Base-by-base conservation (phyloP, 805 yeast species). In the Hanseniaspora meyeri region DNA sequence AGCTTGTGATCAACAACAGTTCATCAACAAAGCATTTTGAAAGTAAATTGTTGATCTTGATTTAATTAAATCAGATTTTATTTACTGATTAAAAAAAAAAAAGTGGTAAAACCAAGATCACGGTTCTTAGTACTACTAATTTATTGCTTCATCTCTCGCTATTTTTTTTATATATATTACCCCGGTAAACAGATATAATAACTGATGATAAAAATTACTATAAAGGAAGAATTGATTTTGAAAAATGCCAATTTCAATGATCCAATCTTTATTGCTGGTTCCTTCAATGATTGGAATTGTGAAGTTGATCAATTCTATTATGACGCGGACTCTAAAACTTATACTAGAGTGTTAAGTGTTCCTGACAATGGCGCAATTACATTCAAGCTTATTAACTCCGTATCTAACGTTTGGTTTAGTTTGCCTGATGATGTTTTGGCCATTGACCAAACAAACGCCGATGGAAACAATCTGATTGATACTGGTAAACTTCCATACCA, bases 221-320 rank as follows among this genome's bases (percentile, higher is more conserved):
- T 48, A 5, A 39, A 49, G 4, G 19, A 27, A 29, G 27, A 38
- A 9, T 16, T 27, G 14, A 37, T 49, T 3, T 42, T 39, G 14
- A 46, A 20, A 2, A n/a, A 34, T 19, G 39, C 49, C 7, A 17
- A 39, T 10, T 11, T 32, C 16, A 34, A 7, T 36, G 55, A 51
- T 17, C 12, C 29, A 12, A 36, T 51, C 10, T 43, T n/a, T 17
- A 43, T 51, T 24, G 38, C 47, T 19, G 55, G 55, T 16, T 36
- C 17, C 7, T 51, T 51, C 24, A 51, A 51, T 32, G n/a, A 43
- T 14, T 52, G 56, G 56, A 45, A 45, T 20, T 24, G 38, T 17
- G 11, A 8, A n/a, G 42, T 24, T 8, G 48, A 52, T 12, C 34
- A 29, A 16, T 27, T 45, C 27, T 24, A 42, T 4, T 38, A 17